Percentiles rank a stretch among this genome's conserved stretches.
phyloP scores from a whole-genome alignment of 2,329 filamentous ascomycete genomes.

The Diaporthe sp. region DNA sequence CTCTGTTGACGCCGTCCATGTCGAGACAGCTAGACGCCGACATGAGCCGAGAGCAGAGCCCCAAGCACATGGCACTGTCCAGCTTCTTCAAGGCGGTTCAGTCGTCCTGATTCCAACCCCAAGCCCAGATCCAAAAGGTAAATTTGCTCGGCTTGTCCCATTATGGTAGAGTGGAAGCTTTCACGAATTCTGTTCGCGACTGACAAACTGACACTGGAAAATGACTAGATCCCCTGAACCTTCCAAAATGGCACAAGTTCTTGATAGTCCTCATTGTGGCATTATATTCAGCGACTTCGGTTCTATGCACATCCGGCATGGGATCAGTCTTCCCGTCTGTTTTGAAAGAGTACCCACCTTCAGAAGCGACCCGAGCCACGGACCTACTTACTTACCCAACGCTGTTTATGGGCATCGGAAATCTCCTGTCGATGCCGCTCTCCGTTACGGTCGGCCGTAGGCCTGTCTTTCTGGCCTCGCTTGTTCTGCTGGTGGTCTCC shows the following conservation, averaged over 20 bases:
- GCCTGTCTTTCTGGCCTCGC: slow-evolving; percentile 4
- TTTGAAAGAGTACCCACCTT: neutral
- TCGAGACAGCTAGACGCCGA: neutral
- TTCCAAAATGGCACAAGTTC: slow-evolving; percentile 15
- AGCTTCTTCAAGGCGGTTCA: neutral
- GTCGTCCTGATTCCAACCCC: slow-evolving; percentile 6
- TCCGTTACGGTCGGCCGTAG: neutral
- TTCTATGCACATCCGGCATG: neutral
- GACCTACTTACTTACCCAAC: slow-evolving; percentile 14
- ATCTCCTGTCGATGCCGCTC: slow-evolving; percentile 1
- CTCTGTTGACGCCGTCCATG: neutral
- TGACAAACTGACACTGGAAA: neutral
- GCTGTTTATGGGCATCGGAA: neutral
- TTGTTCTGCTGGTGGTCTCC: neutral
- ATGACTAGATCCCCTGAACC: neutral
- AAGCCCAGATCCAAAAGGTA: slow-evolving; percentile 13
- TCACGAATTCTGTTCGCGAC: too few relatives aligned
- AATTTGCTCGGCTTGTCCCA: neutral
- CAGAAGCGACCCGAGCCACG: neutral
- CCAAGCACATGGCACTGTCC: slow-evolving; percentile 1
- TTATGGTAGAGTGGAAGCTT: neutral
- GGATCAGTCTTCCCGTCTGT: neutral
- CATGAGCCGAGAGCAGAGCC: neutral
- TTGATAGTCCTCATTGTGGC: neutral
- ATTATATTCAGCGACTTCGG: neutral